A percentile compares a stretch with the other conserved stretches of the same genome.
phyloP scores from a whole-genome alignment of 2,329 filamentous ascomycete genomes.

The Cladosporium sp. region DNA sequence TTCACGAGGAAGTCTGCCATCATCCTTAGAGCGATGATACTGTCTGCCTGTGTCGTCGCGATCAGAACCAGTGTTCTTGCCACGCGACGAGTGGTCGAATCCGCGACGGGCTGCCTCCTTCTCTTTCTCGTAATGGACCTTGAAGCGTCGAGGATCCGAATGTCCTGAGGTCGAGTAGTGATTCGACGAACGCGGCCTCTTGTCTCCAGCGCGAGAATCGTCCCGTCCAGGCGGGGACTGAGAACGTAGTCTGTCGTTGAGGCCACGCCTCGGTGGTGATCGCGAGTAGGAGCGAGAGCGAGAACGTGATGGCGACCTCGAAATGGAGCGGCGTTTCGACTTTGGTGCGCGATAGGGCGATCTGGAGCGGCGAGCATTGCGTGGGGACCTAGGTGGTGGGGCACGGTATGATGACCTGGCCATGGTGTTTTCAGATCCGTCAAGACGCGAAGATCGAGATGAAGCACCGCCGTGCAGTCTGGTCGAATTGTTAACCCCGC shows the following conservation, averaged over 20 bases:
- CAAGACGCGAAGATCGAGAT: constrained; percentile 27
- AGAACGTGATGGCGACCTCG: constrained; percentile 54
- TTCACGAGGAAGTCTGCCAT: constrained; percentile 3
- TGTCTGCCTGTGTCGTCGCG: neutral
- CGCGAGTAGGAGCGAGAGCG: constrained; percentile 32
- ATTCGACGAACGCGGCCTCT: constrained; percentile 62
- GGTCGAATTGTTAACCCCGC: constrained; percentile 86
- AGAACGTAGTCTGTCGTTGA: constrained; percentile 13
- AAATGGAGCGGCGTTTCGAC: constrained; percentile 32
- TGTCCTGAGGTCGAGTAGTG: constrained; percentile 46
- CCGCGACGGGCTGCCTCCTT: neutral
- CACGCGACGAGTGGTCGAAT: neutral
- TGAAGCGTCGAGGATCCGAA: constrained; percentile 56
- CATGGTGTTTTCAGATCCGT: constrained; percentile 19
- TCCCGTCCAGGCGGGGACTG: constrained; percentile 19
- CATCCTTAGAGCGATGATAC: neutral
- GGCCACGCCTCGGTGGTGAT: constrained; percentile 21
- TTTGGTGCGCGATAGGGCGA: constrained; percentile 45
- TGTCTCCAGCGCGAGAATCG: constrained; percentile 45
- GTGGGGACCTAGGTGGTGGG: constrained; percentile 14
- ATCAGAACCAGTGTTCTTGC: neutral
- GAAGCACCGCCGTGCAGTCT: constrained; percentile 51
- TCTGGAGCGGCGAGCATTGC: constrained; percentile 39
- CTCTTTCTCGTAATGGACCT: constrained; percentile 55
- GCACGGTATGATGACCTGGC: constrained; percentile 32